These are phyloP conservation scores for Cynara cardunculus DNA, from an alignment of 129 eudicot species.

Conservation along the genomic window DNA sequence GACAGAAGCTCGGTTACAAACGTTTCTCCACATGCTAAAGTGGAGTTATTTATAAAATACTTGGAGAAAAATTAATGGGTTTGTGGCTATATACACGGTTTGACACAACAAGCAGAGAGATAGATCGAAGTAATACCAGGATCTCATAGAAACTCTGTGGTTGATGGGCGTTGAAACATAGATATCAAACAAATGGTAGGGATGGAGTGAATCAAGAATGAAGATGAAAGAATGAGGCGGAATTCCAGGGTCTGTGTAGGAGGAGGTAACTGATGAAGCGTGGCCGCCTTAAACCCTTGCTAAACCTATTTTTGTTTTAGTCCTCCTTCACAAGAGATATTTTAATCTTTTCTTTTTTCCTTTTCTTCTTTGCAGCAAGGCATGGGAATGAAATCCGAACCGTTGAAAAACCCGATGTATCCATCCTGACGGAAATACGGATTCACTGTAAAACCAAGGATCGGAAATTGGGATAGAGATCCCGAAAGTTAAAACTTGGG, in stretches of 20 bases:
- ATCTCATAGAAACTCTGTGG: not conserved
- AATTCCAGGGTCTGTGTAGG: constrained; percentile 15
- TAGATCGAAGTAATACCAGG: constrained; percentile 3
- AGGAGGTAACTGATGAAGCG: constrained; percentile 10
- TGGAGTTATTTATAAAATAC: not conserved
- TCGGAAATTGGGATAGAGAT: too few species aligned
- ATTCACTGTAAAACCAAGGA: too few species aligned
- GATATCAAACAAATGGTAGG: not conserved
- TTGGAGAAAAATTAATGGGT: not conserved
- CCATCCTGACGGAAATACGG: too few species aligned
- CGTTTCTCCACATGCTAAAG: constrained; percentile 68
- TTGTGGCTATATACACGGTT: constrained; percentile 11
- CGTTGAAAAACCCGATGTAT: too few species aligned
- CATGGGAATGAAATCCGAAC: too few species aligned
- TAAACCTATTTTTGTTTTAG: constrained; percentile 27
- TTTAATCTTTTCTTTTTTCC: not conserved
- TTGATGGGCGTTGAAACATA: not conserved
- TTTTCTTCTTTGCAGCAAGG: too few species aligned
- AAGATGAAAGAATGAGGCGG: not conserved
- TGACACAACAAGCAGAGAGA: not conserved
- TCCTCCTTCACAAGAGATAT: not conserved
- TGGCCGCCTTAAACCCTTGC: constrained; percentile 77
- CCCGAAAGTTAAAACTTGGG: too few species aligned
- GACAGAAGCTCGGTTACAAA: constrained; percentile 44
- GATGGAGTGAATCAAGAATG: not conserved